Conservation (phyloP, 1,284 basidiomycete genomes). For the Prillingera fragicola region DNA sequence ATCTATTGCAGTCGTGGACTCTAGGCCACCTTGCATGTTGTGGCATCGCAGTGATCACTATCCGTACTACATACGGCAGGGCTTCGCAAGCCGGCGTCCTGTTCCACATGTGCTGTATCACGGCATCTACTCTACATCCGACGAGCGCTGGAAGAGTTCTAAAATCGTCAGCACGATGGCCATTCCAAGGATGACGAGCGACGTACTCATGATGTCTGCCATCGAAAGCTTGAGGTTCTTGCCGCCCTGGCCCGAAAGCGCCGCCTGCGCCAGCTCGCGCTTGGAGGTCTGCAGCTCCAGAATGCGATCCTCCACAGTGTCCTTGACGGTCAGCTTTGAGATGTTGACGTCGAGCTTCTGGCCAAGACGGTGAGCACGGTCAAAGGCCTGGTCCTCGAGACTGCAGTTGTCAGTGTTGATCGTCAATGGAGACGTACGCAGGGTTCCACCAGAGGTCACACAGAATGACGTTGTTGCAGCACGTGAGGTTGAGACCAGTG, state of each 20-base stretch:
- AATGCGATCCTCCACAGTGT: constrained; percentile 78
- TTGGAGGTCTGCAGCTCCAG: constrained; percentile 75
- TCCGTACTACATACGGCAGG: no score
- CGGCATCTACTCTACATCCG: no score
- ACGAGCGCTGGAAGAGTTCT: constrained; percentile 12
- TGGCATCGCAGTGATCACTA: no score
- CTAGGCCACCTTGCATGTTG: no score
- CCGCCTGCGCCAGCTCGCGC: constrained; percentile 73
- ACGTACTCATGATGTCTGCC: constrained; percentile 66
- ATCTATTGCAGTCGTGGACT: no score
- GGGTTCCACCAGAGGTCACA: constrained; percentile 95
- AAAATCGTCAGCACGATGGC: not conserved
- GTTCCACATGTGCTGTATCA: no score
- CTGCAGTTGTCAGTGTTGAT: constrained; percentile 11
- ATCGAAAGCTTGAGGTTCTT: constrained; percentile 78
- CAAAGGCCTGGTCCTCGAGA: constrained; percentile 83
- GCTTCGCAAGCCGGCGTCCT: no score
- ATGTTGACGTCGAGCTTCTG: constrained; percentile 84
- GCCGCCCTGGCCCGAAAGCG: constrained; percentile 79
- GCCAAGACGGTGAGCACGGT: constrained; percentile 80
- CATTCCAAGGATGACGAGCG: no score
- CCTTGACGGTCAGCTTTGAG: constrained; percentile 83
- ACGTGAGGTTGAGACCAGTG: constrained; percentile 87
- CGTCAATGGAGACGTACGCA: constrained; percentile 47
- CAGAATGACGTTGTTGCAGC: constrained; percentile 88